These are phyloP conservation scores for Marchantia polymorpha DNA, from an alignment of 225 moss, liverwort and hornwort genomes.

Conservation along the genomic window DNA sequence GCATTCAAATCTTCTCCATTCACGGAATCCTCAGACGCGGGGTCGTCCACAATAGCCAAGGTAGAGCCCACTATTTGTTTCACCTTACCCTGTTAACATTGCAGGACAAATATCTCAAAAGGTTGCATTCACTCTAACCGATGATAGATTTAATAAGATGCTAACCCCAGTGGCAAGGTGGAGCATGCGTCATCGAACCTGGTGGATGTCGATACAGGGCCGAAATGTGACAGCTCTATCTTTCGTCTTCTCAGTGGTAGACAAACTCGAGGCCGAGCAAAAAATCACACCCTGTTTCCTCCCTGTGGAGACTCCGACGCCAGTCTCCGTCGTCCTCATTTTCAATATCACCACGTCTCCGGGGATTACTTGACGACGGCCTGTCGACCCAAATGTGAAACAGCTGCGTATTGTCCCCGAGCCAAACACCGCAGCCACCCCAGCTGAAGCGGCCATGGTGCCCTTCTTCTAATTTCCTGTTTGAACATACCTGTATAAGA, in stretches of 20 bases:
- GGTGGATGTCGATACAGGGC: constrained; percentile 98
- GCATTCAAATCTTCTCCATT: constrained; percentile 31
- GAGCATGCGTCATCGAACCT: constrained; percentile 42
- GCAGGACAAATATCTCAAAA: not conserved
- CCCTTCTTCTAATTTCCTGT: not conserved
- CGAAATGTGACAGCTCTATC: constrained; percentile 69
- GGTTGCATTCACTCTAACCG: not conserved
- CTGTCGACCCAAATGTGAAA: not conserved
- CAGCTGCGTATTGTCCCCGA: not conserved
- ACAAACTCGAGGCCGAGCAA: not conserved
- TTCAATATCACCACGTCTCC: not conserved
- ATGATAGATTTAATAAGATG: not conserved
- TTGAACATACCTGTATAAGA: not conserved
- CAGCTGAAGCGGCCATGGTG: constrained; percentile 18
- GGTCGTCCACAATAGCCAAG: constrained; percentile 47
- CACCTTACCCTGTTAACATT: constrained; percentile 74
- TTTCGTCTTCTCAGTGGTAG: not conserved
- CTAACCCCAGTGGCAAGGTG: not conserved
- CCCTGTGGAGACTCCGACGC: not conserved
- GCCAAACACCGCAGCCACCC: not conserved
- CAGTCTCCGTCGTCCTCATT: not conserved
- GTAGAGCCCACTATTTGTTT: constrained; percentile 99
- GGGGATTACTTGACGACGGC: not conserved
- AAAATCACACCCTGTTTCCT: not conserved
- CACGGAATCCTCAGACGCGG: constrained; percentile 29